Evolutionary conservation across 2,329 filamentous ascomycete species (phyloP), one percentile per base, ranked within the genome.

Genomic region (Paraconiothyrium brasiliense): DNA sequence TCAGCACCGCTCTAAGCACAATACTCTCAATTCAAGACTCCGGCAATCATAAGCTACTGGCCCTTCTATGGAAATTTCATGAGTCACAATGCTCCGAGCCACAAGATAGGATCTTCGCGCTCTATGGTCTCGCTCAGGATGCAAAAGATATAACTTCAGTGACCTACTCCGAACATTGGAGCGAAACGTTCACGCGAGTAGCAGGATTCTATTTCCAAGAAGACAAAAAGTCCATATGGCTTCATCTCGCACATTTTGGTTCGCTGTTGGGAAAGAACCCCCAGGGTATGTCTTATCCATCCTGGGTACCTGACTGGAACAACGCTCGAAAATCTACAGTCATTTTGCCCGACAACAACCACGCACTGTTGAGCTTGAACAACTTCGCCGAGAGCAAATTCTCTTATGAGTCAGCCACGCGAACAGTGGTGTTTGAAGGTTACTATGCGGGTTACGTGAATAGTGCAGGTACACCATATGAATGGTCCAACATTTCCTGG

Each of bases 231-330:
- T 30, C 27, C 27, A 30, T 30, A 30, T 30, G 27, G 27, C 27
- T 30, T 30, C 47, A 49, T 27, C 47, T 49, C 5, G 14, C 14
- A 9, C 27, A 34, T 20, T 49, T 49, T 20, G 47, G 47, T 5
- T 49, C 47, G 8, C 13, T 49, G 27, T 30, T 6, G 27, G 27
- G 27, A 30, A 30, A 30, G 27, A 16, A 10, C 27, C 13, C 7
- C 20, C 27, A 30, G 6, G n/a, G 10, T 13, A 7, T n/a, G 13
- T 9, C n/a, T 3, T 27, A n/a, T 20, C 47, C 47, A 2, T 49
- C 47, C 1, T 49, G 47, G 47, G 47, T 49, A 14, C 47, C 47
- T 16, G 16, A 49, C 22, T 49, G 47, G 47, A 34, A 32, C 47
- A 49, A 30, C 6, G 27, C 27, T 30, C 27, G 27, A 30, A 30